Conservation (phyloP, 2,329 filamentous ascomycete species). For the Colletotrichum coccodes region DNA sequence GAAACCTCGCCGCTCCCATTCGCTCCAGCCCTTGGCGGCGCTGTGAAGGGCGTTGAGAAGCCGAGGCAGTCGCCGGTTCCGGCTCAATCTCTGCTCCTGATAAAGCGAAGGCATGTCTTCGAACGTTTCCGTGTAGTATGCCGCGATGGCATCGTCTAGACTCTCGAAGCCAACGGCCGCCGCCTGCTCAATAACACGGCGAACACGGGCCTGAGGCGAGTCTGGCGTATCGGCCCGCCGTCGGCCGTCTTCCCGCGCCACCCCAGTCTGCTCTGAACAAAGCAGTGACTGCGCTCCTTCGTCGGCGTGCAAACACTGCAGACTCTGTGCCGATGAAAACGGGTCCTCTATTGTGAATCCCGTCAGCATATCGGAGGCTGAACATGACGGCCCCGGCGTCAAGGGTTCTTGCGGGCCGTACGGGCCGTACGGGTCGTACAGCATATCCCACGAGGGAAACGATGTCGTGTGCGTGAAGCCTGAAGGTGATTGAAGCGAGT, state of each 20-base stretch:
- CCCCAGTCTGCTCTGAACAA: not conserved
- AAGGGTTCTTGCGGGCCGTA: not conserved
- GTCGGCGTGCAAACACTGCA: not conserved
- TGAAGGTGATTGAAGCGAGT: not conserved
- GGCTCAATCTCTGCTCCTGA: not conserved
- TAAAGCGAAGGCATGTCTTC: not conserved
- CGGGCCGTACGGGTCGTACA: not conserved
- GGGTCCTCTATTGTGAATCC: not conserved
- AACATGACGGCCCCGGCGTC: not conserved
- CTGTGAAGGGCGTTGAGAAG: not conserved
- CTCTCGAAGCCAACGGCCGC: not conserved
- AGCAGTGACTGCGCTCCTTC: not conserved
- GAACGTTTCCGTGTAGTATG: not conserved
- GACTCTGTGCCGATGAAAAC: not conserved
- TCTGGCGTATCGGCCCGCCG: not conserved
- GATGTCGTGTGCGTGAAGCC: not conserved
- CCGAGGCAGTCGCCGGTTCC: not conserved
- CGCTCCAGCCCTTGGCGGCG: constrained; percentile 1
- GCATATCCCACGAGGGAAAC: not conserved
- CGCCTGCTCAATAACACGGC: not conserved
- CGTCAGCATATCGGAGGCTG: not conserved
- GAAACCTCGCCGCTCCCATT: not conserved
- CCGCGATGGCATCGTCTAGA: not conserved
- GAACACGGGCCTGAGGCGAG: not conserved
- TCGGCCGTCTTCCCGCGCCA: not conserved